Percentiles rank a stretch among this genome's conserved stretches.
Conservation (phyloP, 495 filamentous ascomycete genomes). For the Penicillium maclennaniae region DNA sequence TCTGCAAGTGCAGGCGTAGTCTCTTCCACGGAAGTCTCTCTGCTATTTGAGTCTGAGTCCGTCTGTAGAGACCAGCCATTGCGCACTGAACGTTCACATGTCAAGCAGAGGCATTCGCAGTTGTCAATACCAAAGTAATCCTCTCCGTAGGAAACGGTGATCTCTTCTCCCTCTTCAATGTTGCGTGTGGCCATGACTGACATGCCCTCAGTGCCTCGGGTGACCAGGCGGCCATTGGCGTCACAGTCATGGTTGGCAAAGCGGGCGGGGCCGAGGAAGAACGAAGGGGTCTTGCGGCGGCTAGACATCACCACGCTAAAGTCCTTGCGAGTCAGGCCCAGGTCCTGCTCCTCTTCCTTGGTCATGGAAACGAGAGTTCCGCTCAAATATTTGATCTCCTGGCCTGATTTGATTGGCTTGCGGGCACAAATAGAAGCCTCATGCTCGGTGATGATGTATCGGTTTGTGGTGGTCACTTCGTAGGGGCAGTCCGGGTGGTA, state of each 20-base stretch:
- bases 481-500: constrained; percentile 91
- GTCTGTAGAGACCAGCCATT: constrained; percentile 72
- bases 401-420: constrained; percentile 68
- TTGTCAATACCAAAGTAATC: constrained; percentile 96
- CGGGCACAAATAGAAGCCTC: constrained; percentile 88
- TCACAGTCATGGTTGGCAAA: constrained; percentile 98
- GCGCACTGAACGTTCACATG: constrained; percentile 69
- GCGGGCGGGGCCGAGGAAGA: constrained; percentile 91
- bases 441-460: constrained; percentile 85
- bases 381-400: constrained; percentile 83
- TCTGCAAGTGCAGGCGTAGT: constrained; percentile 11
- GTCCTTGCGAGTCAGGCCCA: constrained; percentile 75
- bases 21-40: constrained; percentile 32
- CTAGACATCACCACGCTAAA: constrained; percentile 96
- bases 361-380: constrained; percentile 90
- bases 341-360: constrained; percentile 77
- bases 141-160: constrained; percentile 91
- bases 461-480: constrained; percentile 90
- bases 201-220: constrained; percentile 79
- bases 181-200: constrained; percentile 74
- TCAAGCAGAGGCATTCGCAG: constrained; percentile 87
- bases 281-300: constrained; percentile 77
- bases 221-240: constrained; percentile 83
- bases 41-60: constrained; percentile 37
- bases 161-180: constrained; percentile 86